These are phyloP conservation scores for Calonectria henricotiae DNA, from an alignment of 2,329 filamentous ascomycete genomes.

Conservation along the genomic window DNA sequence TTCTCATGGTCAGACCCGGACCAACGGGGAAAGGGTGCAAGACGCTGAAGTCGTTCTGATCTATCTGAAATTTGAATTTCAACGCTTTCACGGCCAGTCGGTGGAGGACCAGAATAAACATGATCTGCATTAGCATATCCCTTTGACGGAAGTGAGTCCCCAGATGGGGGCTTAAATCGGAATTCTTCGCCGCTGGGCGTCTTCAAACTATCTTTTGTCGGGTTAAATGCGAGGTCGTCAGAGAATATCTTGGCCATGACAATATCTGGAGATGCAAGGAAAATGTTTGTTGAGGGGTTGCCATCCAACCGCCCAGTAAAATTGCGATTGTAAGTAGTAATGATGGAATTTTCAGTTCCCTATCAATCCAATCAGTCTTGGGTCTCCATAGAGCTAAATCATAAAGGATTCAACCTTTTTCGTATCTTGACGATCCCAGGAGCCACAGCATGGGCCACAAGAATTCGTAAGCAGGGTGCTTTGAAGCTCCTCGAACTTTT, in stretches of 20 bases:
- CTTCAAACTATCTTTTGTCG: conserved; percentile 90
- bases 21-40: conserved; percentile 79
- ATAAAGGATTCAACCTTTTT: neutral
- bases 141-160: conserved; percentile 82
- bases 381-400: no score
- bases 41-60: conserved; percentile 94
- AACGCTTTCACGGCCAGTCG: conserved; percentile 79
- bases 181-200: conserved; percentile 98
- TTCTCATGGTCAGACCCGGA: conserved; percentile 20
- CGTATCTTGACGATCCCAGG: conserved; percentile 91
- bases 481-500: conserved; percentile 88
- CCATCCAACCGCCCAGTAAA: conserved; percentile 98
- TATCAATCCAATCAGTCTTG: conserved; percentile 77
- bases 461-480: conserved; percentile 94
- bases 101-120: conserved; percentile 96
- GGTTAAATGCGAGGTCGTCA: conserved; percentile 93
- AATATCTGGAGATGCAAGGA: conserved; percentile 91
- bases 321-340: conserved; percentile 99
- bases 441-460: conserved; percentile 91
- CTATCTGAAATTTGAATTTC: conserved; percentile 87
- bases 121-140: conserved; percentile 94
- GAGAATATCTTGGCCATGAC: conserved; percentile 90
- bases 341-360: conserved; percentile 94
- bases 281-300: conserved; percentile 94
- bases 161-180: conserved; percentile 84